Base-by-base conservation (phyloP, 768 basidiomycete genomes). In the Tricholoma furcatifolium region DNA sequence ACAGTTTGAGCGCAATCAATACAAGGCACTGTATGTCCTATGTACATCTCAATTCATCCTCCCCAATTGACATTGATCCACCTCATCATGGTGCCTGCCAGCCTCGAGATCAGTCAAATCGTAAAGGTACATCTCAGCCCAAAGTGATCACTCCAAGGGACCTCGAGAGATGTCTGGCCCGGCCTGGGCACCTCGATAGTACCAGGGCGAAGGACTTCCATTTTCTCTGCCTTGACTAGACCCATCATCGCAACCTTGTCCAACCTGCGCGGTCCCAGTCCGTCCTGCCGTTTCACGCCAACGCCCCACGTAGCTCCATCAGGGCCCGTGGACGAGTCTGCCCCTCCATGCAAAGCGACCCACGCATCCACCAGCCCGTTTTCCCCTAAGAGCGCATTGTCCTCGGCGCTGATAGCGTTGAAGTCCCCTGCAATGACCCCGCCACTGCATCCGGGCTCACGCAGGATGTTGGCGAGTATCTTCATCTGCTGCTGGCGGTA, bases 401-500 rank as follows among this genome's bases (percentile, higher is more conserved):
- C 74, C 45, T 65, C 62, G 43, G 70, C 66, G 58, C 52, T 53
- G 61, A 74, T 70, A 30, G 76, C 70, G 59, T 76, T 75, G 69
- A 76, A 75, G 67, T 77, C 75, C n/a, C 76, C 75, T 15, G 73
- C 76, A 39, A 77, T 71, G 47, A 77, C n/a, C 2, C 76, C 73
- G 24, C 73, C 68, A 45, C 18, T 9, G 44, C 51, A 46, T 45
- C 65, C 65, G 4, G 65, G 62, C 67, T 75, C 74, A 61, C 67
- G 71, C 49, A 76, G 70, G 62, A 74, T 20, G 61, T 55, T 34
- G 24, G 67, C 68, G 9, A 74, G 64, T 7, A 67, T 58, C 44
- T 65, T 34, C 56, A 76, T 60, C 67, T 73, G 72, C 54, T 55
- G 39, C 35, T 58, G 36, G 38, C 73, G 72, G 36, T 60, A 51